These are phyloP conservation scores for Baorangia bicolor DNA, from an alignment of 768 basidiomycete genomes.

Conservation along the genomic window DNA sequence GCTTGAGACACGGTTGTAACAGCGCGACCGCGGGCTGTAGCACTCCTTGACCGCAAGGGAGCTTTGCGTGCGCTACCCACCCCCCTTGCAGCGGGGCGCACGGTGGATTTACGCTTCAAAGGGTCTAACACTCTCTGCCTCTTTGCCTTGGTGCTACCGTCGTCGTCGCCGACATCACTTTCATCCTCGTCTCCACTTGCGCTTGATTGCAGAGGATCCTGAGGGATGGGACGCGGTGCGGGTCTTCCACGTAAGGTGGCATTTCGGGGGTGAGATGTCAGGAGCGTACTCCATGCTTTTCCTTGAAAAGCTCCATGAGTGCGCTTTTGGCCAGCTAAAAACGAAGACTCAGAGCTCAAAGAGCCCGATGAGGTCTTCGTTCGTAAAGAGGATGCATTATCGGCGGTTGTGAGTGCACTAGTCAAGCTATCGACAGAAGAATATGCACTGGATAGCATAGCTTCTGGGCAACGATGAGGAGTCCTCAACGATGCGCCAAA, in stretches of 20 bases:
- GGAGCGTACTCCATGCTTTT: neutral
- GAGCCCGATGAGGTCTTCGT: slow-evolving; percentile 45
- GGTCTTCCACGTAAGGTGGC: slow-evolving; percentile 30
- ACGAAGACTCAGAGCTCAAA: slow-evolving; percentile 36
- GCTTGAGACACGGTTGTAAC: slow-evolving; percentile 10
- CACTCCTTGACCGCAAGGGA: slow-evolving; percentile 8
- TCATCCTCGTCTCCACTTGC: slow-evolving; percentile 25
- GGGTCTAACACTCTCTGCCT: slow-evolving; percentile 29
- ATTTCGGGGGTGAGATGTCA: slow-evolving; percentile 14
- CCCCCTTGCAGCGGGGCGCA: slow-evolving; percentile 24
- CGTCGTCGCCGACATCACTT: slow-evolving; percentile 6
- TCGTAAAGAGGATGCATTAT: slow-evolving; percentile 38
- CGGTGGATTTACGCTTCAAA: slow-evolving; percentile 22
- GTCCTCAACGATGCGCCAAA: slow-evolving; percentile 69
- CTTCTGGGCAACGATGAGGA: slow-evolving; percentile 40
- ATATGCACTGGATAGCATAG: slow-evolving; percentile 20
- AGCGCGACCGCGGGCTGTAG: slow-evolving; percentile 9
- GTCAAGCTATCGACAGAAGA: slow-evolving; percentile 29
- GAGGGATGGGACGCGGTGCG: neutral
- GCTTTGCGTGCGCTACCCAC: slow-evolving; percentile 14
- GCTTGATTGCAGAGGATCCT: slow-evolving; percentile 20
- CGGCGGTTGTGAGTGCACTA: slow-evolving; percentile 39
- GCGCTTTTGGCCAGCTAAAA: slow-evolving; percentile 44
- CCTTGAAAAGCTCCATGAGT: slow-evolving; percentile 18
- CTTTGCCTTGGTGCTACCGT: slow-evolving; percentile 15